Evolutionary conservation across 2,329 filamentous ascomycete genomes (phyloP).

Genomic region (Monosporascus sp.): DNA sequence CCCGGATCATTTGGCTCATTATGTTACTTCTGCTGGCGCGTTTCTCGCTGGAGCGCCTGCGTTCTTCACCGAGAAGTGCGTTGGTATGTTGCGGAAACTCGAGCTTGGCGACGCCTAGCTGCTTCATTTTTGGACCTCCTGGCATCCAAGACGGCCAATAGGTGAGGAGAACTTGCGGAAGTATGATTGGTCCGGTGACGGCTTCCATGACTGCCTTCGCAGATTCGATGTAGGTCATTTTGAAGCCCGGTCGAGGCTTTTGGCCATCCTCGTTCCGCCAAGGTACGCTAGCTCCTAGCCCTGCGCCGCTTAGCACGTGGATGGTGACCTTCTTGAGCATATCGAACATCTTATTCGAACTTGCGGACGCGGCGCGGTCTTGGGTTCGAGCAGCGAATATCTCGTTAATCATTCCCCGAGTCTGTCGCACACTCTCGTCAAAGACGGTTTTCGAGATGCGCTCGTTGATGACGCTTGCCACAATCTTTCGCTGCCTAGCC

Average conservation of each 20-base stretch:
- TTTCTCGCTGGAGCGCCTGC: too few relatives aligned
- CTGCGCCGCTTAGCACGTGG: slow-evolving; percentile 24
- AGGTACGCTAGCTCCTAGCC: slow-evolving; percentile 17
- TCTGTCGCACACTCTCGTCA: slow-evolving; percentile 20
- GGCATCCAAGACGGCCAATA: too few relatives aligned
- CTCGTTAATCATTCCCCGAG: slow-evolving; percentile 19
- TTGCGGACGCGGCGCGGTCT: too few relatives aligned
- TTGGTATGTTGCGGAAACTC: too few relatives aligned
- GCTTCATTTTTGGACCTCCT: too few relatives aligned
- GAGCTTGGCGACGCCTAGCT: too few relatives aligned
- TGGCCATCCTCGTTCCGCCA: slow-evolving; percentile 18
- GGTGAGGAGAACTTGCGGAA: too few relatives aligned
- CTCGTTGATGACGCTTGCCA: slow-evolving; percentile 26
- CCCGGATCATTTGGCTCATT: too few relatives aligned
- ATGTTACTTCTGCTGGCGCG: too few relatives aligned
- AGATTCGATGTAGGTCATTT: slow-evolving; percentile 23
- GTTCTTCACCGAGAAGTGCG: too few relatives aligned
- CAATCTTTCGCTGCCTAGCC: slow-evolving; percentile 24
- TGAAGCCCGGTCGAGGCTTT: slow-evolving; percentile 19
- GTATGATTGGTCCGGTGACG: too few relatives aligned
- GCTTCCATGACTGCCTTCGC: too few relatives aligned
- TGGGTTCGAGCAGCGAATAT: slow-evolving; percentile 6
- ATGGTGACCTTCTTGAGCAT: slow-evolving; percentile 28
- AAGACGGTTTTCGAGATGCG: slow-evolving; percentile 25
- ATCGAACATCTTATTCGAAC: slow-evolving; percentile 16